These are phyloP conservation scores for Rasamsonia emersonii DNA, from an alignment of 2,329 filamentous ascomycete species.

Conservation along the genomic window DNA sequence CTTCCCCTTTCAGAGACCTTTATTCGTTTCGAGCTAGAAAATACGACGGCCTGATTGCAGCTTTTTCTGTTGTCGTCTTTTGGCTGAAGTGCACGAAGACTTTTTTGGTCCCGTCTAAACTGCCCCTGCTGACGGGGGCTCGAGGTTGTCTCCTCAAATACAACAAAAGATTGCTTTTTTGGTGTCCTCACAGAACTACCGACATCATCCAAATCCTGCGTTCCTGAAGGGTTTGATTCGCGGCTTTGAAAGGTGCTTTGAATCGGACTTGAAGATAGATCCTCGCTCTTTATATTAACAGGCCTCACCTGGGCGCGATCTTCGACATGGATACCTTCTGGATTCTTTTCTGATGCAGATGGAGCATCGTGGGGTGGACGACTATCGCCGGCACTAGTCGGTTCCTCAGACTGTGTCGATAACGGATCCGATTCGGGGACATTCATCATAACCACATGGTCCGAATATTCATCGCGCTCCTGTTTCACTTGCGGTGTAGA, in stretches of 20 bases:
- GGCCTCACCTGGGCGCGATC: conserved; percentile 11
- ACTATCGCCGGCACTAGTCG: conserved; percentile 1
- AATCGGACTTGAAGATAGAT: conserved; percentile 25
- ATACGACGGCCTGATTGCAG: conserved; percentile 6
- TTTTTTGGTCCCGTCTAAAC: conserved; percentile 3
- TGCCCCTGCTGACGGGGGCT: conserved; percentile 1
- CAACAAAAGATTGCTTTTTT: conserved; percentile 24
- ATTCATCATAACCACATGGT: background rate
- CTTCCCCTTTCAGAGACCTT: conserved; percentile 21
- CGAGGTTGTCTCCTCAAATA: conserved; percentile 3
- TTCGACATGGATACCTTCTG: background rate
- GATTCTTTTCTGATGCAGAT: background rate
- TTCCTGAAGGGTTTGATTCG: conserved; percentile 39
- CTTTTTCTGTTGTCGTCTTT: conserved; percentile 19
- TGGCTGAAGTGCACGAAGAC: conserved; percentile 15
- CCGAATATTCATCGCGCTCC: background rate
- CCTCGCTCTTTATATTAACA: conserved; percentile 28
- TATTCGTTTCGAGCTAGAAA: conserved; percentile 25
- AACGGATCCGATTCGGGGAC: conserved; percentile 5
- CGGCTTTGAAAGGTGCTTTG: conserved; percentile 6
- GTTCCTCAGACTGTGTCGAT: conserved; percentile 12
- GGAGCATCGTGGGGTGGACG: conserved; percentile 3
- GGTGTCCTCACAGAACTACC: conserved; percentile 32
- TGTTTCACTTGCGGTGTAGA: background rate
- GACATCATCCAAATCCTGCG: conserved; percentile 51